These are phyloP conservation scores for Suhomyces xylopsoci DNA, from an alignment of 805 yeast species.

Conservation along the genomic window DNA sequence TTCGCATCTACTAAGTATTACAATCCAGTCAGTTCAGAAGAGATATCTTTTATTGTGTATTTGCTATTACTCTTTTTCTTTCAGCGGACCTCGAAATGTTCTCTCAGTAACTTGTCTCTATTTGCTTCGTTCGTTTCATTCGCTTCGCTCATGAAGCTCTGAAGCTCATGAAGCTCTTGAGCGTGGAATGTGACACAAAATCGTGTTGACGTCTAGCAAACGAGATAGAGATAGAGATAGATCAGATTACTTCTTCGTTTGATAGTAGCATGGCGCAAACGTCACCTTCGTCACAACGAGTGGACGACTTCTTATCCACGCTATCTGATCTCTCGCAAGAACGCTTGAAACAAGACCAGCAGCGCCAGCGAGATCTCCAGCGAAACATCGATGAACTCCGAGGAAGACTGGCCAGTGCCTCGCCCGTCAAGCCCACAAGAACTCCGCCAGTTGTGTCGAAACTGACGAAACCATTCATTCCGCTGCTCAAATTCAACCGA, in stretches of 20 bases:
- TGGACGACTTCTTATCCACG: constrained; percentile 36
- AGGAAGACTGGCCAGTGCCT: constrained; percentile 20
- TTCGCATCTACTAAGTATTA: no score
- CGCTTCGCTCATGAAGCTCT: no score
- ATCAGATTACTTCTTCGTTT: no score
- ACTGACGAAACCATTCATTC: constrained; percentile 1
- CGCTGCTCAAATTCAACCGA: constrained; percentile 19
- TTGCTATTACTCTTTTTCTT: no score
- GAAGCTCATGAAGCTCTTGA: no score
- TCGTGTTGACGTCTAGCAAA: not conserved
- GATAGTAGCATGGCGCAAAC: constrained; percentile 16
- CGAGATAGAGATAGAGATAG: not conserved
- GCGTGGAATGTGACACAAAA: not conserved
- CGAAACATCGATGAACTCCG: constrained; percentile 30
- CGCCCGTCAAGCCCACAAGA: constrained; percentile 16
- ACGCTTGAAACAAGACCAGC: constrained; percentile 31
- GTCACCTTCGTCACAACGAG: constrained; percentile 32
- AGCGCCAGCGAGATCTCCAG: constrained; percentile 32
- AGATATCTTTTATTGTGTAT: no score
- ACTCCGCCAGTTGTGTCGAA: not conserved
- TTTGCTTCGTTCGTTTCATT: no score
- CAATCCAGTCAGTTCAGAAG: no score
- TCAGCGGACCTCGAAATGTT: no score
- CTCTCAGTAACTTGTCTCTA: no score
- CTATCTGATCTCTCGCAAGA: constrained; percentile 37